These are phyloP conservation scores for Candida hungchunana DNA, from an alignment of 805 yeast species.

Conservation along the genomic window DNA sequence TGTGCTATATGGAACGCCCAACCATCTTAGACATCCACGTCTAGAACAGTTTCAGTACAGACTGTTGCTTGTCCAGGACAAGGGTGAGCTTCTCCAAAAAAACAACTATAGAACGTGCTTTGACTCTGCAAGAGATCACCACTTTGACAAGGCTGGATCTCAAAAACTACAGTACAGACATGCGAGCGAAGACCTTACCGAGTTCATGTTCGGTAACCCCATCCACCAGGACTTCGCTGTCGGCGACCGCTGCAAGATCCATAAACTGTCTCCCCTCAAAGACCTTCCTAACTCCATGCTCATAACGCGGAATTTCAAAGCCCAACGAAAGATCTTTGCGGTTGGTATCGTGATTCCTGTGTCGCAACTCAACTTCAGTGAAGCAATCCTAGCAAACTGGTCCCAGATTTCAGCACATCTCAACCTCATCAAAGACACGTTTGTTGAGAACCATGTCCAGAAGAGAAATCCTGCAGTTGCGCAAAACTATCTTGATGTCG, in stretches of 20 bases:
- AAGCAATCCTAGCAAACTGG: constrained; percentile 32
- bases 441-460: constrained; percentile 20
- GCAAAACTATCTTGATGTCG: constrained; percentile 19
- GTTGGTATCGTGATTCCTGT: constrained; percentile 31
- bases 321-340: constrained; percentile 26
- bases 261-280: constrained; percentile 27
- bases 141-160: constrained; percentile 16
- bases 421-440: constrained; percentile 26
- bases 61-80: constrained; percentile 33
- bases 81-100: constrained; percentile 33
- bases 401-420: constrained; percentile 26
- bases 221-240: constrained; percentile 29
- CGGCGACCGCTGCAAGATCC: constrained; percentile 22
- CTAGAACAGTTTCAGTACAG: constrained; percentile 27
- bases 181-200: constrained; percentile 26
- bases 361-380: constrained; percentile 23
- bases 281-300: constrained; percentile 28
- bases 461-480: constrained; percentile 5
- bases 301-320: constrained; percentile 31
- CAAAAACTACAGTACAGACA: constrained; percentile 13
- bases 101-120: constrained; percentile 31
- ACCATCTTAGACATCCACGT: constrained; percentile 5
- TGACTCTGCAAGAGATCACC: constrained; percentile 28
- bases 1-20: constrained; percentile 24
- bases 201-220: constrained; percentile 38